Evolutionary conservation across 2,329 filamentous ascomycete genomes (phyloP), one percentile per base, ranked within the genome.

Genomic region (Scedosporium minutisporum): DNA sequence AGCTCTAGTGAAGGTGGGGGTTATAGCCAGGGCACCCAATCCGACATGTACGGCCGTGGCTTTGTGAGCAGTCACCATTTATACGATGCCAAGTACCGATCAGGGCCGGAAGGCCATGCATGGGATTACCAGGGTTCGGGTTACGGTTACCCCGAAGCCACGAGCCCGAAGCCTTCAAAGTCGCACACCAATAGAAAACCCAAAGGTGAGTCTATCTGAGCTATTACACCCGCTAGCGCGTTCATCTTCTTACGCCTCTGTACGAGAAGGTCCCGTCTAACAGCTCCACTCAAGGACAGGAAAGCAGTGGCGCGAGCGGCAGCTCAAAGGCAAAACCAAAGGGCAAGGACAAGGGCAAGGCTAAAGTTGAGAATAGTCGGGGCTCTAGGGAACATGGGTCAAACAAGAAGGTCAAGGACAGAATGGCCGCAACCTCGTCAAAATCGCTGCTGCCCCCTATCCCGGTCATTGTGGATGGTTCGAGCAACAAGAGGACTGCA

Each of bases 261-360:
- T 38, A 38, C 33, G 33, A 38, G 33, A 10, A 38, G 33, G 33
- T 29, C 33, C 33, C 33, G 4, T 38, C 57, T 58, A 41, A 58
- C 18, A 7, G 14, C 27, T 21, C 57, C 12, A 58, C 33, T 33
- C 16, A 33, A 58, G 18, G 57, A 44, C 57, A 27, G 33, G 27
- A 33, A 58, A 58, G 33, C 33, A 38, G 33, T 38, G 33, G 33
- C 33, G 33, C 9, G 33, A 18, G 21, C 16, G 44, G 21, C 44
- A 60, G 44, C 18, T 18, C 42, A 25, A 48, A 51, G 58, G 58
- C 23, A 10, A 60, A 48, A 44, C 3, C 23, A 12, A 60, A 46
- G 42, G 18, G n/a, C 18, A 44, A 61, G 14, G 59, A 53, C 10
- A 61, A 53, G 44, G 59, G n/a, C 14, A 61, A 61, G 44, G 42